Percentiles rank a stretch among this genome's conserved stretches.
phyloP scores from a whole-genome alignment of 257 asterid genomes.

The Solanum tacnaense region DNA sequence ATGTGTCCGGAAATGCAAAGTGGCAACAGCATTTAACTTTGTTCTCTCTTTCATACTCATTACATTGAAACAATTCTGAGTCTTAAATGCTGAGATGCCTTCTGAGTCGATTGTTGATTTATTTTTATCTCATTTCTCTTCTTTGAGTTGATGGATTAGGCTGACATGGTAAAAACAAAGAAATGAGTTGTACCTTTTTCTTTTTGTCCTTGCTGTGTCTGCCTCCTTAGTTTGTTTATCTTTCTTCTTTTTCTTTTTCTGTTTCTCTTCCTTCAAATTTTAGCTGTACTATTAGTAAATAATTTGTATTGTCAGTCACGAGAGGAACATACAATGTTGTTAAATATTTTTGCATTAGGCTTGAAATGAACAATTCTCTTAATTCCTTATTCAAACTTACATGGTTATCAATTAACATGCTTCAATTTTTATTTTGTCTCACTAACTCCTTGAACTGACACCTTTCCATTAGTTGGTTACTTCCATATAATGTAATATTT shows the following conservation, averaged over 20 bases:
- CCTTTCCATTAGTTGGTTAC: not conserved
- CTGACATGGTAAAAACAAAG: not conserved
- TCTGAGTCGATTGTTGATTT: not conserved
- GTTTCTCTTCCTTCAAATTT: not conserved
- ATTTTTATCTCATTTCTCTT: not conserved
- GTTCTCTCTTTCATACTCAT: not conserved
- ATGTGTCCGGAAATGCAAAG: not conserved
- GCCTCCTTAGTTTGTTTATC: not conserved
- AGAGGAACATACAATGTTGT: not conserved
- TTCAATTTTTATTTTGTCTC: not conserved
- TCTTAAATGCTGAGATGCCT: not conserved
- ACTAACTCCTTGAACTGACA: not conserved
- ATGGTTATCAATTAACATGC: not conserved
- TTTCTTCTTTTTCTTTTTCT: not conserved
- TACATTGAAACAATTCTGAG: not conserved
- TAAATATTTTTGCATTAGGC: not conserved
- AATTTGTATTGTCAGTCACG: not conserved
- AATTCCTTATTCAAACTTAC: not conserved
- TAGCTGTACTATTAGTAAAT: not conserved
- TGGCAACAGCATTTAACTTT: not conserved
- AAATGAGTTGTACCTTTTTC: not conserved
- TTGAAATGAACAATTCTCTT: not conserved
- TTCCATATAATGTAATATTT: not conserved
- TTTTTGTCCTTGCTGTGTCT: not conserved
- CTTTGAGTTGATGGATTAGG: not conserved